A percentile compares a stretch with the other conserved stretches of the same genome.
Evolutionary conservation across 2,329 filamentous ascomycete species (phyloP).

Genomic region (Elsinoe arachidis): DNA sequence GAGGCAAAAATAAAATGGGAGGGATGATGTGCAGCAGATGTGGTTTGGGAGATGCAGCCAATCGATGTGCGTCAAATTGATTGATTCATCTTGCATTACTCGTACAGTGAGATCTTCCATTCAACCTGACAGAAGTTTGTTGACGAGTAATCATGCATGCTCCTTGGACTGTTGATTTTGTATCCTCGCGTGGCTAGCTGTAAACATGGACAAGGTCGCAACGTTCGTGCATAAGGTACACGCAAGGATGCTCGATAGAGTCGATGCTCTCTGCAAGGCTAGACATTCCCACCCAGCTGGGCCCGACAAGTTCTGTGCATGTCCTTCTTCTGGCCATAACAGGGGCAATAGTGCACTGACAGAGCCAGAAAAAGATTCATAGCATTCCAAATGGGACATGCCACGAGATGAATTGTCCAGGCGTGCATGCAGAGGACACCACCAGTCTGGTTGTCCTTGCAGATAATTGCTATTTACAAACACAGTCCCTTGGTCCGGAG

Average conservation of each 20-base stretch:
- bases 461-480: not conserved
- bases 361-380: not conserved
- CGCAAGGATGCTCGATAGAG: not conserved
- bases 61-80: not conserved
- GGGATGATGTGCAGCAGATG: constrained; percentile 7
- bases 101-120: not conserved
- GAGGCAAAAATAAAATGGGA: constrained; percentile 1
- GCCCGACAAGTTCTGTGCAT: not conserved
- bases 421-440: not conserved
- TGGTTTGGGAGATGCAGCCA: constrained; percentile 7
- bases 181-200: constrained; percentile 4
- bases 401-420: constrained; percentile 4
- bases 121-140: too few species aligned
- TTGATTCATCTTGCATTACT: constrained; percentile 1
- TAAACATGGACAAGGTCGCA: not conserved
- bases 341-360: constrained; percentile 12
- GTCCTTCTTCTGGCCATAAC: not conserved
- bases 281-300: constrained; percentile 4
- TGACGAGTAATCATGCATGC: not conserved
- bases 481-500: not conserved
- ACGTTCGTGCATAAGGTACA: not conserved
- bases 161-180: constrained; percentile 1
- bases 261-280: not conserved
- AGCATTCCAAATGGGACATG: not conserved
- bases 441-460: not conserved